Base-by-base conservation (phyloP, 2,329 filamentous ascomycete genomes). In the Fusarium sp. region DNA sequence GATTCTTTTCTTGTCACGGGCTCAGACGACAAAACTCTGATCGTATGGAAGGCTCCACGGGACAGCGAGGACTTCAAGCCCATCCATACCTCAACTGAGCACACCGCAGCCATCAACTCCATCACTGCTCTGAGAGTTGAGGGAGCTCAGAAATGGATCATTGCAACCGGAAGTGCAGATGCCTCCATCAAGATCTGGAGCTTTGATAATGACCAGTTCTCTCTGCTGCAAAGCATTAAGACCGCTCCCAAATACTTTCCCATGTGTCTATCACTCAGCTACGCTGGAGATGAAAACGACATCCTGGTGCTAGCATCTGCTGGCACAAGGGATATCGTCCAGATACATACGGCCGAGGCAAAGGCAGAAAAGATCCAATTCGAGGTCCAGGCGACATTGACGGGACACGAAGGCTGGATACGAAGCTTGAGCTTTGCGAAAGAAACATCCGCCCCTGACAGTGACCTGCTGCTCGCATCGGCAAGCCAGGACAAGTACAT, bases 401-500 rank as follows among this genome's bases (percentile, higher is more conserved):
- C 87, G 1, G 95, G 95, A 4, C 95, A 99, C 71, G 95, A 99
- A 77, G 94, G 91, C 53, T 99, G 95, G 95, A 88, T 99, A 42
- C 85, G 94, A 43, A 94, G 92, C 12, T 81, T 99, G 11, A 89
- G 89, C 62, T 95, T 99, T 67, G 85, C 86, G 1, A 80, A 80
- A 58, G 91, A 95, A 72, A 83, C 77, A 12, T 73, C 79, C 3
- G 77, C 78, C 22, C 65, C 77, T 1, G 75, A 79, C 0, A 85
- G 85, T 48, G 93, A 97, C 73, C 74, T 96, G 5, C 78, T 98
- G 22, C 83, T 99, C 19, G 92, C 94, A 1, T 98, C 94, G 10
- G 93, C 93, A 22, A 98, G 94, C 73, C 95, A 99, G 75, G 95
- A 99, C 77, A 97, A 96, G 78, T 99, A 98, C 71, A 89, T 98